Evolutionary conservation across 129 eudicot species (phyloP), one percentile per base, ranked within the genome.

Genomic region (Lactuca saligna): DNA sequence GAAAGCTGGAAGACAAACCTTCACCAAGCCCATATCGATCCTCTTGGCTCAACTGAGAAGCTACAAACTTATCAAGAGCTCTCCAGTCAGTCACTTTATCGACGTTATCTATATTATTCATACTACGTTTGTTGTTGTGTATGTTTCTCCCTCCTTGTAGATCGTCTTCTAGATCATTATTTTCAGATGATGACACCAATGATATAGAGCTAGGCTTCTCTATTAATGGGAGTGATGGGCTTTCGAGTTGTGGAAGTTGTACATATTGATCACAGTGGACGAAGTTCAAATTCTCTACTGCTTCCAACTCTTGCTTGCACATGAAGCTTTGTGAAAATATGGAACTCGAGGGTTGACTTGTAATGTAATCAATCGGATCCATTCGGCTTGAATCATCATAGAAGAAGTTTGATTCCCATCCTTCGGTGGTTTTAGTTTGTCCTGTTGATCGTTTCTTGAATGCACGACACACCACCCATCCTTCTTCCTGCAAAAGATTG

Each of bases 391-490:
- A 64, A 56, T 91, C 91, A 2, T 88, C 90, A 14, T 82, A 82
- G 42, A 78, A 79, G 61, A 71, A 84, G 73, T 79, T 70, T 8
- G 96, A 72, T 69, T 91, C 94, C 94, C 97, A 91, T 53, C 72
- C 76, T 61, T 84, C 87, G 0, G 11, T 74, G 74, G 51, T 78
- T 66, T 88, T 91, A 5, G 86, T 71, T 78, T 86, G 96, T 29
- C 72, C 82, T 2, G 87, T 80, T 57, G 85, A 61, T 72, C 88
- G 84, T 48, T 91, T 91, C 87, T 84, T 91, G 81, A 91, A 91
- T 74, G 96, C 98, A 53, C 96, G 88, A 68, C 98, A 91, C 13
- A 91, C 96, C 9, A 91, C 98, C 98, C 98, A 91, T 38, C 98
- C 98, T 80, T 90, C 96, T 79, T 89, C 96, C 96, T 89, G 87